Conservation (phyloP, 179 eudicot species). For the Drosera spatulata region DNA sequence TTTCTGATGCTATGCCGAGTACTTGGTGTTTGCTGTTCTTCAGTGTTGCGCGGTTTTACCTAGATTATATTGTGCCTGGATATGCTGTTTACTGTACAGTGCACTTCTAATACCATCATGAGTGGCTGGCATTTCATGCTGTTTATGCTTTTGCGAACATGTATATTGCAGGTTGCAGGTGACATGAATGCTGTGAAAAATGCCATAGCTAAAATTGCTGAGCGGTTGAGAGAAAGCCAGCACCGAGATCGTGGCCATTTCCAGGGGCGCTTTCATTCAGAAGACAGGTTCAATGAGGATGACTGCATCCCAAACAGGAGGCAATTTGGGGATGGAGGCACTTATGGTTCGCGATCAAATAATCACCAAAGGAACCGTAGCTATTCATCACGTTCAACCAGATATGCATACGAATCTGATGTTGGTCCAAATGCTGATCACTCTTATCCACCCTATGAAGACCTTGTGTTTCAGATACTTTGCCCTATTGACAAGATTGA, state of each 20-base stretch:
- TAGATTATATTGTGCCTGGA: too few species aligned
- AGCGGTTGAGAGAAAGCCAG: slow-evolving; percentile 94
- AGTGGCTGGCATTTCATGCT: too few species aligned
- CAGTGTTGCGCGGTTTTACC: too few species aligned
- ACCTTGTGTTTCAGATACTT: slow-evolving; percentile 78
- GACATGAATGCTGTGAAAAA: slow-evolving; percentile 66
- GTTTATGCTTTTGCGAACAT: neutral
- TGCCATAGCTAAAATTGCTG: slow-evolving; percentile 67
- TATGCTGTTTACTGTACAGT: too few species aligned
- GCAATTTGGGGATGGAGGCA: slow-evolving; percentile 44
- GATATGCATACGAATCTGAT: slow-evolving; percentile 40
- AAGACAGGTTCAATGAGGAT: slow-evolving; percentile 71
- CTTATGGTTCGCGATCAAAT: slow-evolving; percentile 40
- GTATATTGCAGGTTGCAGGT: slow-evolving; percentile 59
- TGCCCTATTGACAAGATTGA: slow-evolving; percentile 77
- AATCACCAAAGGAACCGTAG: slow-evolving; percentile 33
- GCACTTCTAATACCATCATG: too few species aligned
- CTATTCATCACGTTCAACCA: slow-evolving; percentile 43
- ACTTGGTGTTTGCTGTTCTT: too few species aligned
- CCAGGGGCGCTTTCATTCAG: slow-evolving; percentile 55
- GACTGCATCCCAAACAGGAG: slow-evolving; percentile 48
- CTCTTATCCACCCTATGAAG: slow-evolving; percentile 44
- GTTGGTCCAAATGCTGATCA: slow-evolving; percentile 24
- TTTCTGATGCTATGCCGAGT: too few species aligned
- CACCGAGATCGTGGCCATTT: slow-evolving; percentile 84